Evolutionary conservation across 2,329 filamentous ascomycete genomes (phyloP).

Genomic region (Eurotiales sp.): DNA sequence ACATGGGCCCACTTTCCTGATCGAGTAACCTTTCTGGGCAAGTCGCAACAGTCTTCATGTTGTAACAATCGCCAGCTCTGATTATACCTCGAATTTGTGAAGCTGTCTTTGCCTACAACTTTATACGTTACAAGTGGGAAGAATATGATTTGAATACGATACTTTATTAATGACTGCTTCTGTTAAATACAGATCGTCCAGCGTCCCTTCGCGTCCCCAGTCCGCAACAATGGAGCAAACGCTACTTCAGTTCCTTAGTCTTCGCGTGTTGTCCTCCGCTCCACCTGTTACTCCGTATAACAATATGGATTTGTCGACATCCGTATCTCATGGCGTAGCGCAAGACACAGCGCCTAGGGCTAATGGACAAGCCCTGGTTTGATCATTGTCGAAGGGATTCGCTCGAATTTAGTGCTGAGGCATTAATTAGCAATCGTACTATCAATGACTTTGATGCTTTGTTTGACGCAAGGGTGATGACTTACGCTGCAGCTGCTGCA

Average conservation of each 20-base stretch:
- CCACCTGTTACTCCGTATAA: not conserved
- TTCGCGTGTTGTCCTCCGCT: not conserved
- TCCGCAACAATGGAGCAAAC: not conserved
- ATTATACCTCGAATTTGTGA: too few relatives aligned
- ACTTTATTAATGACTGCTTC: conserved; percentile 1
- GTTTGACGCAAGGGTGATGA: conserved; percentile 1
- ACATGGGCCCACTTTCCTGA: not conserved
- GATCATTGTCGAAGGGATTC: not conserved
- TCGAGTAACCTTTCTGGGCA: too few relatives aligned
- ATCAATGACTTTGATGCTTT: not conserved
- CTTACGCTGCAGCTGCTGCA: conserved; percentile 37
- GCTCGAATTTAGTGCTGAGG: conserved; percentile 12
- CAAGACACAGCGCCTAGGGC: not conserved
- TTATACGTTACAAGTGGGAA: not conserved
- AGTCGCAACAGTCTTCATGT: too few relatives aligned
- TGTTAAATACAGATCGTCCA: not conserved
- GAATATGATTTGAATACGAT: not conserved
- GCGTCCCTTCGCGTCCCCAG: not conserved
- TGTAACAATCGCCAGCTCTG: too few relatives aligned
- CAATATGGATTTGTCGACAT: not conserved
- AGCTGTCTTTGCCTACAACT: not conserved
- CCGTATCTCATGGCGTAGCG: not conserved
- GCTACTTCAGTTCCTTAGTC: not conserved
- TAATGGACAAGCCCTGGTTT: not conserved
- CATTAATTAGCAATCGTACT: not conserved